phyloP scores from a whole-genome alignment of 1,139 yeast genomes.

The Wickerhamomyces sp. region DNA sequence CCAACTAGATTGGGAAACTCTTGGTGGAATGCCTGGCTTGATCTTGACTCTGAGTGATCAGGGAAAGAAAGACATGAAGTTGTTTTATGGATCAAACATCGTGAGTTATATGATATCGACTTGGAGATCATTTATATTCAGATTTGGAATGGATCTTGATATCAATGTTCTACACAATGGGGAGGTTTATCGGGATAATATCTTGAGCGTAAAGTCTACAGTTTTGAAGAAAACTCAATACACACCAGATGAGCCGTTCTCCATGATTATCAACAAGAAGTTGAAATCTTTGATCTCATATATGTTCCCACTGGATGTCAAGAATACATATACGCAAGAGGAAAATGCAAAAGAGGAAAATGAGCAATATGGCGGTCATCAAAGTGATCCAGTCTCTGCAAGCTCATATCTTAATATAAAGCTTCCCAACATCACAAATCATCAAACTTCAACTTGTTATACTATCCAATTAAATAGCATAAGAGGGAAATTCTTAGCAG shows the following conservation, averaged over 20 bases:
- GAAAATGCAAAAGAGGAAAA: constrained; percentile 9
- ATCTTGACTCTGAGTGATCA: constrained; percentile 82
- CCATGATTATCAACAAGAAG: background rate
- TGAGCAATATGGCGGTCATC: no score
- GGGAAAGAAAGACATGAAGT: constrained; percentile 45
- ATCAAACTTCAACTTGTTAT: constrained; percentile 46
- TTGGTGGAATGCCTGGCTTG: constrained; percentile 90
- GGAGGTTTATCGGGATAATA: constrained; percentile 42
- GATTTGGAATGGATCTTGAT: constrained; percentile 64
- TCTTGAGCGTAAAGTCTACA: constrained; percentile 49
- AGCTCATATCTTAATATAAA: constrained; percentile 30
- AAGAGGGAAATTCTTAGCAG: constrained; percentile 72
- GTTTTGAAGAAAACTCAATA: constrained; percentile 24
- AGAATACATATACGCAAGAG: constrained; percentile 11
- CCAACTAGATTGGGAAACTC: constrained; percentile 58
- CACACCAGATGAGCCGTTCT: constrained; percentile 4
- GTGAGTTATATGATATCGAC: constrained; percentile 59
- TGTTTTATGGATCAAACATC: constrained; percentile 41
- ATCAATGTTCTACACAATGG: constrained; percentile 36
- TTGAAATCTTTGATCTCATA: constrained; percentile 14
- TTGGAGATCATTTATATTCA: constrained; percentile 87
- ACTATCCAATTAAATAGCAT: constrained; percentile 59
- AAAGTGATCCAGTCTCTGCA: constrained; percentile 22
- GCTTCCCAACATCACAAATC: constrained; percentile 25
- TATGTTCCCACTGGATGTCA: constrained; percentile 22